phyloP scores from a whole-genome alignment of 139 green algal genomes.

The Mesostigma viride region DNA sequence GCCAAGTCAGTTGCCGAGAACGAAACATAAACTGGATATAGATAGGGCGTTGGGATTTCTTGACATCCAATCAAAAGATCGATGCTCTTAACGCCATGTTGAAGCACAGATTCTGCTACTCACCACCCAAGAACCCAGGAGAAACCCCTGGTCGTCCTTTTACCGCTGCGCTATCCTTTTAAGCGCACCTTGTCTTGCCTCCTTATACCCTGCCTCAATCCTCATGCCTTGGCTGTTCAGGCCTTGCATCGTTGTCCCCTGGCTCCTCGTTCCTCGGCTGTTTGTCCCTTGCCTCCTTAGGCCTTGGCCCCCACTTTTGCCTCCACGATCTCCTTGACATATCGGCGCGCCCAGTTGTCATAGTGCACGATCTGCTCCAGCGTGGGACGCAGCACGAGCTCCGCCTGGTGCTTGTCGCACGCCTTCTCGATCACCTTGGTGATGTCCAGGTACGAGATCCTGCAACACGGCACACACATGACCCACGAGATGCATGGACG shows the following conservation, averaged over 20 bases:
- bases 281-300: not conserved
- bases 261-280: not conserved
- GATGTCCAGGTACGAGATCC: constrained; percentile 81
- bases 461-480: constrained; percentile 12
- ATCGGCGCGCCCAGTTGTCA: constrained; percentile 79
- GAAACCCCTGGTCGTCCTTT: no score
- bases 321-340: constrained; percentile 32
- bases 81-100: no score
- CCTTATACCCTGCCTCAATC: no score
- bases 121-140: not conserved
- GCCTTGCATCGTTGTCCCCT: not conserved
- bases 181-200: no score
- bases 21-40: no score
- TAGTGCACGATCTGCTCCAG: constrained; percentile 94
- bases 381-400: constrained; percentile 32
- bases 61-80: no score
- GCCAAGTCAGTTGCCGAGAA: no score
- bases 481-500: no score
- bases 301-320: not conserved
- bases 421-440: constrained; percentile 76
- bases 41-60: no score
- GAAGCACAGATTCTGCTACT: no score
- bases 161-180: no score
- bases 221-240: no score
- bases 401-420: constrained; percentile 75